Conservation (phyloP, 1,284 basidiomycete species). For the Ganoderma sp. region DNA sequence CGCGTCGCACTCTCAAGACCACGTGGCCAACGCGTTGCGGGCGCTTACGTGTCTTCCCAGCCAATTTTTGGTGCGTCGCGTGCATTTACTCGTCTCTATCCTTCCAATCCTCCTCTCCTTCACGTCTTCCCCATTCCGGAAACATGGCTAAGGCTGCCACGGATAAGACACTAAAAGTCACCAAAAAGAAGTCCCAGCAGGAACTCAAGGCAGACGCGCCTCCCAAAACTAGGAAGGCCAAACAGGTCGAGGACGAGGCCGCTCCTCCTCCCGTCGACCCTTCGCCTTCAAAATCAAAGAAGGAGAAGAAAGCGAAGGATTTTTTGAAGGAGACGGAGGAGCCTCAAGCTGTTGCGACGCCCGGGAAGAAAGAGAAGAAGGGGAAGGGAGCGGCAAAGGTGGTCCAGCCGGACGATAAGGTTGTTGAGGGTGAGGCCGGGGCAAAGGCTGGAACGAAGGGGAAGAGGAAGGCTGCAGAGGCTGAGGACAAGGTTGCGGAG, state of each 20-base stretch:
- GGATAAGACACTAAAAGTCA: conserved; percentile 26
- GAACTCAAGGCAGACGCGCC: conserved; percentile 25
- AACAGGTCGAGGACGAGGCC: conserved; percentile 14
- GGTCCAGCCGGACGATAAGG: conserved; percentile 22
- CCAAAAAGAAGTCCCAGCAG: conserved; percentile 30
- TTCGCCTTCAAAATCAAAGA: conserved; percentile 24
- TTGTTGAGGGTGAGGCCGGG: conserved; percentile 24
- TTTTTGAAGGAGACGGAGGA: conserved; percentile 15
- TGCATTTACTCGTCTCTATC: background rate
- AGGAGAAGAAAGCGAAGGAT: conserved; percentile 16
- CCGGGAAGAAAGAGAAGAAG: conserved; percentile 18
- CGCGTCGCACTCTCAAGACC: conserved; percentile 24
- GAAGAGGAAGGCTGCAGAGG: conserved; percentile 14
- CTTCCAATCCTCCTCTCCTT: background rate
- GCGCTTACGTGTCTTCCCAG: conserved; percentile 18
- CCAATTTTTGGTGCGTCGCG: conserved; percentile 22
- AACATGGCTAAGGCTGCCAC: conserved; percentile 29
- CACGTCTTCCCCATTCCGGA: background rate
- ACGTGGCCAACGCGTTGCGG: conserved; percentile 21
- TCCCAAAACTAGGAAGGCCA: conserved; percentile 14
- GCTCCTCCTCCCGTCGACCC: conserved; percentile 9
- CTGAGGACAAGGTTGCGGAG: conserved; percentile 2
- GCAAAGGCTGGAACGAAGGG: conserved; percentile 44
- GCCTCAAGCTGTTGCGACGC: background rate
- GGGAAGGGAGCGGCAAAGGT: conserved; percentile 5